Evolutionary conservation across 768 basidiomycete genomes (phyloP), one percentile per base, ranked within the genome.

Genomic region (Mrakia blollopis): DNA sequence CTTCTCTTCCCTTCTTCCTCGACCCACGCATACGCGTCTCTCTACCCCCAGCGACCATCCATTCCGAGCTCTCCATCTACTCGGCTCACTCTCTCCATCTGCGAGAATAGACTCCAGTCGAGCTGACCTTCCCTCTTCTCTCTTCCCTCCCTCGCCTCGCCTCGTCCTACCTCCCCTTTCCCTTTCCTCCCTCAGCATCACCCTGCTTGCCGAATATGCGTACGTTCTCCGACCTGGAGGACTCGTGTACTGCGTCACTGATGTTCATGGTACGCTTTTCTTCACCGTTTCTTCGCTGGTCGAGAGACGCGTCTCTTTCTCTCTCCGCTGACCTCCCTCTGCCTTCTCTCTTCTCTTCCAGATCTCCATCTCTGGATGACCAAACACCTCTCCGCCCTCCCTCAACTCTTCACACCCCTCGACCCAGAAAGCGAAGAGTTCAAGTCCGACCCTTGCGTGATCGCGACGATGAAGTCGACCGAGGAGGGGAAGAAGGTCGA

Each of bases 401-500:
- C 95, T 0, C 61, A 77, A n/a, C 85, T 96, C 21, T 98, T 99
- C 83, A 88, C 93, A 79, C 86, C 87, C 44, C 87, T 96, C 78
- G 52, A 54, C 37, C 72, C 77, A 13, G 57, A 61, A 8, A 60
- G 50, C 28, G 57, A 30, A 25, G 72, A 78, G 47, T 78, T 74
- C 77, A 67, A 62, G 28, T 30, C 35, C 21, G 77, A 74, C 39
- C 52, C 72, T 3, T 78, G 77, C 32, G 69, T 74, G 54, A 50
- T 28, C 1, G 67, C 68, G 23, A 69, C 69, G 28, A 52, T 50
- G 50, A 65, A 78, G 28, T 61, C 67, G 81, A 99, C 97, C 5
- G 97, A 99, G 83, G 97, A 99, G 84, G 96, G 97, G 8, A 93
- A 90, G 84, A 99, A 99, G 83, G 97, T 98, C 0, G 92, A 92